Percentiles rank a stretch among this genome's conserved stretches.
These are phyloP conservation scores for Phytophthora sp. DNA, from an alignment of 352 stramenopile genomes.

Conservation along the genomic window DNA sequence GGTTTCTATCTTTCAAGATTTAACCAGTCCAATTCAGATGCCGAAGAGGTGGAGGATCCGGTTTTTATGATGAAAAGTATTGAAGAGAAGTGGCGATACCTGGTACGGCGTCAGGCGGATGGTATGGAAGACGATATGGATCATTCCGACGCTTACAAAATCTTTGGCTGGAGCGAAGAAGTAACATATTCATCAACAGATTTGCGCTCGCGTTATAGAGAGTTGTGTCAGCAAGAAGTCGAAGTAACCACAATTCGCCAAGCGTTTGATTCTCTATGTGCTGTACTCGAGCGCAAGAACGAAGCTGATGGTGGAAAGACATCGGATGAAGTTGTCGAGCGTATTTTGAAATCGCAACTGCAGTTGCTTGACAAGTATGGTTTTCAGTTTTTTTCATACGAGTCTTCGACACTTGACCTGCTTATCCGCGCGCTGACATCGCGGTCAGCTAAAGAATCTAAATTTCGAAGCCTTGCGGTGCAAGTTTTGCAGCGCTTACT, in stretches of 20 bases:
- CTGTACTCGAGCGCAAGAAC: conserved; percentile 56
- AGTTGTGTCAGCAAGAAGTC: conserved; percentile 57
- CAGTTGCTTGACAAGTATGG: conserved; percentile 75
- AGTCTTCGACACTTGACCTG: conserved; percentile 71
- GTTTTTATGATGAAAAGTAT: conserved; percentile 80
- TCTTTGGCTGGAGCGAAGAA: conserved; percentile 71
- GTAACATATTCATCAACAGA: conserved; percentile 51
- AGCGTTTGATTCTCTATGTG: conserved; percentile 68
- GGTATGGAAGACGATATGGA: conserved; percentile 51
- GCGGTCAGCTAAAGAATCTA: conserved; percentile 21
- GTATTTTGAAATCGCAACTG: conserved; percentile 69
- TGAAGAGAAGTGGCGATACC: conserved; percentile 76
- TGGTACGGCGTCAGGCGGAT: conserved; percentile 55
- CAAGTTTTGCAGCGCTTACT: conserved; percentile 49
- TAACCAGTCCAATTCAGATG: conserved; percentile 52
- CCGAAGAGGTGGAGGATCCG: conserved; percentile 76
- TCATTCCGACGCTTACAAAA: conserved; percentile 58
- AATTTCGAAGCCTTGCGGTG: conserved; percentile 39
- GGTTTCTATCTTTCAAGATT: conserved; percentile 79
- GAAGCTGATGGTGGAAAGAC: conserved; percentile 57
- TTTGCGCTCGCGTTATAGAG: conserved; percentile 65
- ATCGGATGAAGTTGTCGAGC: conserved; percentile 73
- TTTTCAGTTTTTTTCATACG: conserved; percentile 82
- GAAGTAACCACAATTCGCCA: conserved; percentile 56
- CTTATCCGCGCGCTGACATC: conserved; percentile 42